Conservation (phyloP, 2,329 filamentous ascomycete genomes). For the Cephalotrichum gorgonifer region DNA sequence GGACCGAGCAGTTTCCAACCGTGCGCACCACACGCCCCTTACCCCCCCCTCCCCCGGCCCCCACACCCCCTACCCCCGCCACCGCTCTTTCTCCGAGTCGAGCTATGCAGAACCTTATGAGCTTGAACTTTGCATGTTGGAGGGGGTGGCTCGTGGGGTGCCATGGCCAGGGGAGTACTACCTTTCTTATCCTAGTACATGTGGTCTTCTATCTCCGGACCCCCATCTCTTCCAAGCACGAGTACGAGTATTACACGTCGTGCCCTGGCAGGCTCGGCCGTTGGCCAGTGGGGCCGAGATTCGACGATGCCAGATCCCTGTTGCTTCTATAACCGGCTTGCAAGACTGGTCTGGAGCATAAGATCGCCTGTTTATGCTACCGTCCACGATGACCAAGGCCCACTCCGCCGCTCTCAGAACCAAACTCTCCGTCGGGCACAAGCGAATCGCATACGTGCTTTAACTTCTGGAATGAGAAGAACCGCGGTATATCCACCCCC, state of each 20-base stretch:
- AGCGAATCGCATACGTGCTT: slow-evolving; percentile 36
- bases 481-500: slow-evolving; percentile 17
- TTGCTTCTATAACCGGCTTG: slow-evolving; percentile 40
- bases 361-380: slow-evolving; percentile 50
- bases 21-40: not conserved
- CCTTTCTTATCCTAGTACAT: not conserved
- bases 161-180: not conserved
- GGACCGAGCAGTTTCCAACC: no score
- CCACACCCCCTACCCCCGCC: not conserved
- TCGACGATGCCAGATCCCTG: slow-evolving; percentile 11
- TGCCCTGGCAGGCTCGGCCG: not conserved
- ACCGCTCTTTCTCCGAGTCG: not conserved
- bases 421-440: slow-evolving; percentile 36
- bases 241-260: no score
- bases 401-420: slow-evolving; percentile 33
- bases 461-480: slow-evolving; percentile 29
- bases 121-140: not conserved
- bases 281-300: not conserved
- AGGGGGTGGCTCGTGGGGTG: not conserved
- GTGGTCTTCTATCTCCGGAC: not conserved
- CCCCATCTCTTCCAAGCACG: no score
- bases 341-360: slow-evolving; percentile 38
- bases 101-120: not conserved
- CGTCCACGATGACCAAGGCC: slow-evolving; percentile 36
- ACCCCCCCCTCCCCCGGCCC: not conserved